phyloP scores from a whole-genome alignment of 805 yeast species.

The Diddensiella caesifluorescens region DNA sequence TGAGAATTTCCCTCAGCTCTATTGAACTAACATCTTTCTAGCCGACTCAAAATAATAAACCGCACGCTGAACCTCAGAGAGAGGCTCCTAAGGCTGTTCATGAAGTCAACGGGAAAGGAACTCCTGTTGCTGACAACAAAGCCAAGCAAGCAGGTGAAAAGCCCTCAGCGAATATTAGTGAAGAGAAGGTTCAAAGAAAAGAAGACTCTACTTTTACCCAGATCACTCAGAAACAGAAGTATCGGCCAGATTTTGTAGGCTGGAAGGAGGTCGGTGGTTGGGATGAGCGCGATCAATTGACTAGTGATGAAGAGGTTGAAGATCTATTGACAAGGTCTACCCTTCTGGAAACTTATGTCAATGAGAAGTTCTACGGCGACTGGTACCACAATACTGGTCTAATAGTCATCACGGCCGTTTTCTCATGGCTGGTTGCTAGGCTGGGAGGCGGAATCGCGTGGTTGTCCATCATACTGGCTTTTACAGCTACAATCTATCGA shows the following conservation, averaged over 20 bases:
- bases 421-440: slow-evolving; percentile 77
- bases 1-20: too few relatives aligned
- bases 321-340: slow-evolving; percentile 71
- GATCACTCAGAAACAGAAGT: slow-evolving; percentile 15
- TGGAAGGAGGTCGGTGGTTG: slow-evolving; percentile 94
- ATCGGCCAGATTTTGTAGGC: slow-evolving; percentile 70
- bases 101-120: too few relatives aligned
- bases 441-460: slow-evolving; percentile 75
- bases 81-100: too few relatives aligned
- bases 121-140: too few relatives aligned
- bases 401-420: slow-evolving; percentile 57
- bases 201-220: slow-evolving; percentile 5
- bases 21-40: too few relatives aligned
- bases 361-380: slow-evolving; percentile 78
- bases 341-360: slow-evolving; percentile 66
- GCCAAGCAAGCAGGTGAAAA: neutral
- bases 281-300: slow-evolving; percentile 62
- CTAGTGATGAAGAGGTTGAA: slow-evolving; percentile 55
- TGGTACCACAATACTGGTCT: slow-evolving; percentile 92
- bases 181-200: neutral
- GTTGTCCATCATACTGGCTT: slow-evolving; percentile 62
- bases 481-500: slow-evolving; percentile 68
- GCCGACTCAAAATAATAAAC: too few relatives aligned
- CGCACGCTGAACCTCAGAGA: too few relatives aligned
- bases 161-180: slow-evolving; percentile 2